Evolutionary conservation across 148 eudicot species (phyloP).

Genomic region (Rhododendron molle): DNA sequence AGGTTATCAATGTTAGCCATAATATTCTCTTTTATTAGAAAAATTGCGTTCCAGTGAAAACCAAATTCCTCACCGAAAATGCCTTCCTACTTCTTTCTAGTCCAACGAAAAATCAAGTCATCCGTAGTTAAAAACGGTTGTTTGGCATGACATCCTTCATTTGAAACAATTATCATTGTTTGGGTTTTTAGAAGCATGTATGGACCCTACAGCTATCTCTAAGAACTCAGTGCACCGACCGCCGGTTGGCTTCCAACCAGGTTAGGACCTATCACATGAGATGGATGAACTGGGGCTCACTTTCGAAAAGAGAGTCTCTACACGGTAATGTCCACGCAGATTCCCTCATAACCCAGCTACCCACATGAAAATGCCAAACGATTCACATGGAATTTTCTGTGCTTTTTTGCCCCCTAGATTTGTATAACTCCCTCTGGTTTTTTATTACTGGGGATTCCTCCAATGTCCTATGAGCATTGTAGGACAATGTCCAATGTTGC

Average conservation of each 20-base stretch:
- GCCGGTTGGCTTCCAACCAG: not conserved
- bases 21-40: too few species aligned
- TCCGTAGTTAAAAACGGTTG: too few species aligned
- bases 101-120: too few species aligned
- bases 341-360: not conserved
- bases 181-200: not conserved
- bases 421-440: not conserved
- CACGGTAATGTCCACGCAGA: not conserved
- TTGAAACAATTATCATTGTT: too few species aligned
- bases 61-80: too few species aligned
- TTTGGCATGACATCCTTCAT: too few species aligned
- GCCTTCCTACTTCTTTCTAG: too few species aligned
- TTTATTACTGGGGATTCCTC: not conserved
- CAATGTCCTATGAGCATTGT: too few species aligned
- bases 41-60: too few species aligned
- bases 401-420: not conserved
- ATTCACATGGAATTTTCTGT: not conserved
- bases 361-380: not conserved
- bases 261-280: not conserved
- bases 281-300: not conserved
- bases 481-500: too few species aligned
- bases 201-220: not conserved
- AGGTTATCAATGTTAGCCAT: not conserved
- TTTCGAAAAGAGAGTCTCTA: not conserved
- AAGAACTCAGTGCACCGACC: not conserved